Evolutionary conservation across 2,329 filamentous ascomycete genomes (phyloP).

Genomic region (Botrytis cinerea): DNA sequence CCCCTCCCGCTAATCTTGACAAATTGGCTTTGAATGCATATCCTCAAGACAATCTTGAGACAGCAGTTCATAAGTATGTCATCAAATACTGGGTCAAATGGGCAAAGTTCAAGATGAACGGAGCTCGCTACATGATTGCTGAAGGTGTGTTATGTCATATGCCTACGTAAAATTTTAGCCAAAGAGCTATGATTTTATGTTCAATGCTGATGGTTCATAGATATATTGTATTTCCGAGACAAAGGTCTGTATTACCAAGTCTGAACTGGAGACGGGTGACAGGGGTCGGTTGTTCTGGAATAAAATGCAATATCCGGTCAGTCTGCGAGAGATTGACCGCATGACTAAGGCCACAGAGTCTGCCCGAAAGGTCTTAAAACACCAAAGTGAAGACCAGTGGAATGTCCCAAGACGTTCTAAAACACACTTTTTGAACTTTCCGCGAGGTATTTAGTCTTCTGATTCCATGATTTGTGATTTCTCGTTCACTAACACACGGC

Average conservation of each 20-base stretch:
- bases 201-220: neutral
- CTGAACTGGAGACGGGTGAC: neutral
- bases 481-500: neutral
- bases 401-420: neutral
- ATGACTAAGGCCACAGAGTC: too few relatives aligned
- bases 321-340: neutral
- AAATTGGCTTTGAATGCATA: neutral
- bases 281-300: neutral
- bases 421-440: neutral
- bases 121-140: neutral
- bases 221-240: neutral
- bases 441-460: neutral
- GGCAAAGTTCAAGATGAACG: neutral
- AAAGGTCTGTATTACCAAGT: neutral
- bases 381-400: neutral
- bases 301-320: neutral
- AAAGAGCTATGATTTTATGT: neutral
- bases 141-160: neutral
- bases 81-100: neutral
- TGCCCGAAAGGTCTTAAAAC: neutral
- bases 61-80: neutral
- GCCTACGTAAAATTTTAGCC: fast-evolving
- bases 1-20: neutral
- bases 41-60: neutral
- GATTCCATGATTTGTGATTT: neutral